These are phyloP conservation scores for Aristolochia fimbriata DNA, from an alignment of 164 flowering plant genomes.

Conservation along the genomic window DNA sequence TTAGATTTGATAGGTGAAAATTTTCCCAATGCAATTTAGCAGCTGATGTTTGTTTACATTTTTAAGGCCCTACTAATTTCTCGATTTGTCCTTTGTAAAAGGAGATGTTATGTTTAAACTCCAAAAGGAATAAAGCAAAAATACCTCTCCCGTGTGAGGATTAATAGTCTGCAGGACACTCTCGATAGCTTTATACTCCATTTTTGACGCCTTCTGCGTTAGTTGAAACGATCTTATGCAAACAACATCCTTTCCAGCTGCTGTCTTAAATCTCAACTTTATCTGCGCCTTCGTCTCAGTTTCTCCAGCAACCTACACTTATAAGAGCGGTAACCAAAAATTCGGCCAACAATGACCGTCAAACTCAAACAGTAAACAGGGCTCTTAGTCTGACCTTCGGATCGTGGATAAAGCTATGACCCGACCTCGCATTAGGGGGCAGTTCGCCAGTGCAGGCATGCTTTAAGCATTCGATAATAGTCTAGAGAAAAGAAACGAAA, in stretches of 20 bases:
- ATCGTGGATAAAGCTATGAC: conserved; percentile 95
- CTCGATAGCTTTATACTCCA: conserved; percentile 97
- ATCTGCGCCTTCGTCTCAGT: conserved; percentile 98
- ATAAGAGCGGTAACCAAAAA: conserved; percentile 3
- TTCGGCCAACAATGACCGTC: no score
- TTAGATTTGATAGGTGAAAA: no score
- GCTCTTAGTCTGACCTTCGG: conserved; percentile 53
- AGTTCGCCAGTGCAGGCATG: conserved; percentile 92
- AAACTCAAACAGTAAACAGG: background rate
- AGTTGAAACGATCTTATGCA: conserved; percentile 94
- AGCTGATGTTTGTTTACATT: no score
- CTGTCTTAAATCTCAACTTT: conserved; percentile 88
- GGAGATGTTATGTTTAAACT: background rate
- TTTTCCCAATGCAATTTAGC: no score
- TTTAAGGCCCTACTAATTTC: no score
- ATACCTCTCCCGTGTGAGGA: conserved; percentile 94
- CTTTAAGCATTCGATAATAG: conserved; percentile 95
- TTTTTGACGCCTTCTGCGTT: conserved; percentile 88
- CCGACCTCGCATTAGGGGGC: conserved; percentile 96
- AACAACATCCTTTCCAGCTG: conserved; percentile 94
- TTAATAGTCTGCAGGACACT: conserved; percentile 92
- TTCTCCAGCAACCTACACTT: conserved; percentile 79
- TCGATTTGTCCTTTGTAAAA: no score
- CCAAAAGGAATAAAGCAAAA: background rate
- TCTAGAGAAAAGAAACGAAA: conserved; percentile 26